Conservation (phyloP, 2,329 filamentous ascomycete genomes). For the Aspergillus flavus region DNA sequence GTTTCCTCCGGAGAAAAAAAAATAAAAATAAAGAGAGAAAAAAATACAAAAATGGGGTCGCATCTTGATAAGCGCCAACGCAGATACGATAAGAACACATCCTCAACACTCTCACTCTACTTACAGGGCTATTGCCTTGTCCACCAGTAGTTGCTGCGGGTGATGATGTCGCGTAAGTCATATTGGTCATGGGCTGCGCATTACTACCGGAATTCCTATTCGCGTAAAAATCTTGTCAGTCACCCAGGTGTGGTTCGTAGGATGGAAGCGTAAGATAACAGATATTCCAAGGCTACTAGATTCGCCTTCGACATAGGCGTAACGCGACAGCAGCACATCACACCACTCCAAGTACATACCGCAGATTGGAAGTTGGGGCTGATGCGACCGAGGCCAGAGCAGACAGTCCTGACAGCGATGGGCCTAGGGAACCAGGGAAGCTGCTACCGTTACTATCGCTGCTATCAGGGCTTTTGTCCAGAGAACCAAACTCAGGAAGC, state of each 20-base stretch:
- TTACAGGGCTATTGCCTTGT: conserved; percentile 54
- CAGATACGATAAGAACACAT: conserved; percentile 10
- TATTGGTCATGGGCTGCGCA: conserved; percentile 58
- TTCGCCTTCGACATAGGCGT: background rate
- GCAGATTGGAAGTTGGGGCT: conserved; percentile 53
- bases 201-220: conserved; percentile 42
- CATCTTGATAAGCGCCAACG: conserved; percentile 12
- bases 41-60: conserved; percentile 20
- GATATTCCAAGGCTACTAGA: too few species aligned
- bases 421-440: conserved; percentile 38
- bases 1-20: background rate
- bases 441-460: conserved; percentile 28
- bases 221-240: conserved; percentile 27
- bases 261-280: background rate
- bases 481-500: conserved; percentile 32
- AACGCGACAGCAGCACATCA: background rate
- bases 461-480: conserved; percentile 29
- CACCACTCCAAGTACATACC: conserved; percentile 42
- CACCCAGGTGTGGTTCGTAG: conserved; percentile 9
- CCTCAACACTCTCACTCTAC: conserved; percentile 22
- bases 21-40: conserved; percentile 26
- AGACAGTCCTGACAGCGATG: conserved; percentile 59
- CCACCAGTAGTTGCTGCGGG: conserved; percentile 67
- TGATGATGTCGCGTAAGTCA: conserved; percentile 65
- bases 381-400: conserved; percentile 62